phyloP scores from a whole-genome alignment of 805 yeast species.

The Lipomyces yamanashiensis region DNA sequence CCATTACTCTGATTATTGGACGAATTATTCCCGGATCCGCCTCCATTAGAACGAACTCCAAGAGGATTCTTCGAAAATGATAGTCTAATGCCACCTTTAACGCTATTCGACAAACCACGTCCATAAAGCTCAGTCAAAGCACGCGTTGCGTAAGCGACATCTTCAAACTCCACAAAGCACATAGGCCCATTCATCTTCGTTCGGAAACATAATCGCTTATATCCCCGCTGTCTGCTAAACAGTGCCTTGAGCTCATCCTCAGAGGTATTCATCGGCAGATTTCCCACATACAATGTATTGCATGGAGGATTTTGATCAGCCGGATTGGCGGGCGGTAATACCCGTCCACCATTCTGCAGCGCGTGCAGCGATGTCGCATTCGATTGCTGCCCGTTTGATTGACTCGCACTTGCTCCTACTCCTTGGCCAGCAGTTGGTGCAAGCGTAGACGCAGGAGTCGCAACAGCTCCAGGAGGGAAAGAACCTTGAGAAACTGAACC shows the following conservation, averaged over 20 bases:
- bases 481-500: conserved; percentile 1
- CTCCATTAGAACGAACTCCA: conserved; percentile 81
- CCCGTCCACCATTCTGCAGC: conserved; percentile 48
- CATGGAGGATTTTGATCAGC: conserved; percentile 99
- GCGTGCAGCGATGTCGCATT: conserved; percentile 43
- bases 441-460: conserved; percentile 8
- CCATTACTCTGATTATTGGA: conserved; percentile 20
- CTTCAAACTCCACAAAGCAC: conserved; percentile 99
- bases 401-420: neutral
- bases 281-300: conserved; percentile 95
- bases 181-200: conserved; percentile 90
- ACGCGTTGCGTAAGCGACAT: conserved; percentile 88
- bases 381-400: conserved; percentile 5
- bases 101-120: conserved; percentile 81
- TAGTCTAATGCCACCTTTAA: conserved; percentile 92
- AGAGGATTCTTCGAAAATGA: conserved; percentile 95
- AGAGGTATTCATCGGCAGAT: conserved; percentile 94
- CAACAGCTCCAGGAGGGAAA: conserved; percentile 8
- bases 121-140: conserved; percentile 96
- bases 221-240: conserved; percentile 88
- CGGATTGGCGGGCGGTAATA: conserved; percentile 74
- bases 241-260: conserved; percentile 88
- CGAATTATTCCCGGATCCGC: conserved; percentile 43
- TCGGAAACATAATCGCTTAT: conserved; percentile 88
- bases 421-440: conserved; percentile 7